Percentiles rank a stretch among this genome's conserved stretches.
phyloP scores from a whole-genome alignment of 1,284 basidiomycete species.

The Fomes fomentarius region DNA sequence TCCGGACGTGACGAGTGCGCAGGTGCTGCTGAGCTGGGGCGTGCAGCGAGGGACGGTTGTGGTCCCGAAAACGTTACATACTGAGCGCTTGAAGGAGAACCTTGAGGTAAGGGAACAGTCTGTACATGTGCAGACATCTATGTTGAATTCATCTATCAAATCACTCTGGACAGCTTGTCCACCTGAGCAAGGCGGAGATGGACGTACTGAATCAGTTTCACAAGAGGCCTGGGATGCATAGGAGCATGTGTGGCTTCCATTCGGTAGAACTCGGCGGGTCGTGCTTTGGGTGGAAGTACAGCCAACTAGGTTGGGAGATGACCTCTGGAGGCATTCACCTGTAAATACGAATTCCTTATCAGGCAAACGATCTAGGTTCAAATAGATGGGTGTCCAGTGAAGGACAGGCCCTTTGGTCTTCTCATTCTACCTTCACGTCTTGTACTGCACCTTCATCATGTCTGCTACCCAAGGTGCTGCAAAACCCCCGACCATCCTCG shows the following conservation, averaged over 20 bases:
- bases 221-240: conserved; percentile 47
- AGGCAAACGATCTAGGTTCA: neutral
- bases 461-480: conserved; percentile 15
- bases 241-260: conserved; percentile 40
- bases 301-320: conserved; percentile 49
- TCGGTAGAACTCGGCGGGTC: conserved; percentile 34
- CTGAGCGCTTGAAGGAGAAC: conserved; percentile 48
- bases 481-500: conserved; percentile 76
- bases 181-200: conserved; percentile 43
- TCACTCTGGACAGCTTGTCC: conserved; percentile 36
- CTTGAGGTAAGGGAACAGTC: conserved; percentile 42
- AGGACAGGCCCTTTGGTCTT: too few relatives aligned
- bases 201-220: conserved; percentile 42
- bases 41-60: conserved; percentile 43
- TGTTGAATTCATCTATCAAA: neutral
- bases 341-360: neutral
- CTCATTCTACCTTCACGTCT: neutral
- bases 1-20: conserved; percentile 43
- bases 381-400: too few relatives aligned
- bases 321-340: conserved; percentile 36
- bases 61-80: conserved; percentile 51
- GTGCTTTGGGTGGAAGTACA: conserved; percentile 52
- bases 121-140: too few relatives aligned
- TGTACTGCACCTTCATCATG: neutral
- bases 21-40: conserved; percentile 55